Conservation (phyloP, 108 stramenopile genomes). For the Skeletonema potamos region DNA sequence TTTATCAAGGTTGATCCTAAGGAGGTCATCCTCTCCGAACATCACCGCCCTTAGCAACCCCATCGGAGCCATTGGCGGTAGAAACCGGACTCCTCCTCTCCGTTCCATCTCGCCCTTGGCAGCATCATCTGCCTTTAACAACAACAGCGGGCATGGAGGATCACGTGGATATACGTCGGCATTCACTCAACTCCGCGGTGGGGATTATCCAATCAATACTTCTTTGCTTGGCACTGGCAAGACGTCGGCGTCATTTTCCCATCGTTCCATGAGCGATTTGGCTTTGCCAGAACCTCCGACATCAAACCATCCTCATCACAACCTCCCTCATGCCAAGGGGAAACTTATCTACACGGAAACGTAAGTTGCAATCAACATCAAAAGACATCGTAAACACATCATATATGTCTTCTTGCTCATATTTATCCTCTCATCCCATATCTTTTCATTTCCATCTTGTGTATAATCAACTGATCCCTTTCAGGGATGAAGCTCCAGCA, state of each 20-base stretch:
- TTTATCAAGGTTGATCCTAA: conserved; percentile 35
- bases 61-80: neutral
- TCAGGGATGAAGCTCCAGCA: conserved; percentile 86
- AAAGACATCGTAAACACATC: neutral
- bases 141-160: neutral
- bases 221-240: neutral
- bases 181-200: conserved; percentile 1
- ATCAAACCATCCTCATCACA: conserved; percentile 72
- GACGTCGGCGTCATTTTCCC: conserved; percentile 15
- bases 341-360: conserved; percentile 91
- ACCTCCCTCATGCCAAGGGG: conserved; percentile 66
- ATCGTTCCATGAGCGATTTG: conserved; percentile 39
- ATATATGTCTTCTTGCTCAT: neutral
- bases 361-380: conserved; percentile 17
- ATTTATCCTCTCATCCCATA: neutral
- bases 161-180: conserved; percentile 7
- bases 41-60: conserved; percentile 14
- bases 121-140: conserved; percentile 8
- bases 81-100: conserved; percentile 13
- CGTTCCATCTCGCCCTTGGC: conserved; percentile 22
- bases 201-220: conserved; percentile 1
- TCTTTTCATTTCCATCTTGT: neutral
- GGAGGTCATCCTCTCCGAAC: conserved; percentile 33
- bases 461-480: neutral
- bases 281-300: conserved; percentile 63